Evolutionary conservation across 1,284 basidiomycete genomes (phyloP), one percentile per base, ranked within the genome.

Genomic region (Ceratorhiza oryzae-sativae): DNA sequence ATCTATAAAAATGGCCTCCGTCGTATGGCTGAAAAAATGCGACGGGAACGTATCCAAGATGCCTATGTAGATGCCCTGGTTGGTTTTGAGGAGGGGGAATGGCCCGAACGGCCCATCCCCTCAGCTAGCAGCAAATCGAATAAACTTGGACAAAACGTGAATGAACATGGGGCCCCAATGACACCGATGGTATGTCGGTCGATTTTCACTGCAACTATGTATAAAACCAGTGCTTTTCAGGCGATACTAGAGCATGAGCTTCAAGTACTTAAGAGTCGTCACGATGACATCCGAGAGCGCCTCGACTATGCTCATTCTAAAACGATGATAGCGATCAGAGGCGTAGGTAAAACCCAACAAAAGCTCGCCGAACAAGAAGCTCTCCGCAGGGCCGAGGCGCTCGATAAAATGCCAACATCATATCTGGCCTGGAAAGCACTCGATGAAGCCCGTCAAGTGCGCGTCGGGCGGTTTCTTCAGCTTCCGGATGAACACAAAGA

Each of bases 401-500:
- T 58, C 8, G 65, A 70, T 25, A 53, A 70, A 58, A 20, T 58
- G 34, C 65, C 65, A n/a, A n/a, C 41, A 9, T 56, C 53, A 30
- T 58, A 32, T 32, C 36, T 20, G 18, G 51, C 25, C 5, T 70
- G 65, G 65, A 58, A 58, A 42, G 25, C 20, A 20, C 48, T 70
- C 13, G 55, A 58, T 30, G 65, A 70, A 70, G 41, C 18, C 25
- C 65, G 65, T n/a, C 65, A 27, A 20, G 42, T 30, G 27, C 51
- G 55, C 53, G 41, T 70, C 36, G 65, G 32, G 15, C 51, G 65
- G 1, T 70, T 70, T 36, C 53, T 70, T 20, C 65, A 70, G 18
- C 51, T 58, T 13, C 53, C 65, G 10, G 65, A 70, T 42, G 65
- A 70, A 3, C 51, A 70, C 5, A 70, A 70, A 20, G 65, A 70